Conservation (phyloP, 331 rosid genomes). For the Cydonia oblonga region DNA sequence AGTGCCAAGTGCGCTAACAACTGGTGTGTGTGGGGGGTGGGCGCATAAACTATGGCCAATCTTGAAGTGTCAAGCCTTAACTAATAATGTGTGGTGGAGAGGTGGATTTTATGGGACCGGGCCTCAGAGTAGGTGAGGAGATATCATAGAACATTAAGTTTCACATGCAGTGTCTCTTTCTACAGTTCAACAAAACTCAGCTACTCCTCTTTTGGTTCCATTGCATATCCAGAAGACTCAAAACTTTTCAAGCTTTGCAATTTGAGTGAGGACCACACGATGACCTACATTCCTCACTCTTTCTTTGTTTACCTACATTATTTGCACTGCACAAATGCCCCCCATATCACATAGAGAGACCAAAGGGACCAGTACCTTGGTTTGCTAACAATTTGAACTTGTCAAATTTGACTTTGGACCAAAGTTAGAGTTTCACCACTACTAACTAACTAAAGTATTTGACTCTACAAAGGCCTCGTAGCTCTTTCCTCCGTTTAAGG, state of each 20-base stretch:
- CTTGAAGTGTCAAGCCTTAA: no score
- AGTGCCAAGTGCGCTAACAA: background rate
- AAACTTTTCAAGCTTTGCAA: background rate
- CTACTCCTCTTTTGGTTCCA: background rate
- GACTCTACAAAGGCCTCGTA: background rate
- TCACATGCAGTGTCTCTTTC: slow-evolving; percentile 20
- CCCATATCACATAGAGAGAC: background rate
- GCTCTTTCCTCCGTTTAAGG: background rate
- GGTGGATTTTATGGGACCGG: background rate
- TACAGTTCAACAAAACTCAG: background rate
- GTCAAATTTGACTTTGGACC: background rate
- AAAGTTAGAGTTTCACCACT: background rate
- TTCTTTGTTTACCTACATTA: background rate
- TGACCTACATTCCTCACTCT: background rate
- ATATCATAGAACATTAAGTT: slow-evolving; percentile 14
- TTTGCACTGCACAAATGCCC: background rate
- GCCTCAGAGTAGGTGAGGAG: slow-evolving; percentile 16
- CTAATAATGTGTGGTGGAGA: background rate
- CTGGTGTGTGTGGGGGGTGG: no score
- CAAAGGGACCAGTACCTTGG: background rate
- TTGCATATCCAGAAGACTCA: background rate
- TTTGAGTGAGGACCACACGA: slow-evolving; percentile 1
- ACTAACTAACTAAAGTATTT: background rate
- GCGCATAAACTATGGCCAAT: no score
- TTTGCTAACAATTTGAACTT: background rate